A percentile compares a stretch with the other conserved stretches of the same genome.
Conservation (phyloP, 306 rosid genomes). For the Inga laurina region DNA sequence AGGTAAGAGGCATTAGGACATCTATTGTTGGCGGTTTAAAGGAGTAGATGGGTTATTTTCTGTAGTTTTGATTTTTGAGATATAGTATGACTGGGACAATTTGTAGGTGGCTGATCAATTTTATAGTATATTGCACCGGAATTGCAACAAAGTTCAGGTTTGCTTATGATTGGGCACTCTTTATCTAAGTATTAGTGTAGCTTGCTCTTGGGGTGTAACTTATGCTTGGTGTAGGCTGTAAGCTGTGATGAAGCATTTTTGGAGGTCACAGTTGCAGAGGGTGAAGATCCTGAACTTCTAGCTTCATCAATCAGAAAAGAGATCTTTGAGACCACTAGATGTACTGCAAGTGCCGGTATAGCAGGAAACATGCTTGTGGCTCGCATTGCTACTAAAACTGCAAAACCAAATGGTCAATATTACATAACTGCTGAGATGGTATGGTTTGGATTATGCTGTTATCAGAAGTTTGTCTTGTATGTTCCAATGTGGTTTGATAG, state of each 20-base stretch:
- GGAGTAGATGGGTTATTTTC: constrained; percentile 24
- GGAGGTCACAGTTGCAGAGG: constrained; percentile 62
- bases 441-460: constrained; percentile 29
- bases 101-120: constrained; percentile 93
- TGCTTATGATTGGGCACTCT: constrained; percentile 33
- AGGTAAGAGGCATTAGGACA: constrained; percentile 49
- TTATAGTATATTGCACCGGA: constrained; percentile 78
- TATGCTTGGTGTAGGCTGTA: constrained; percentile 68
- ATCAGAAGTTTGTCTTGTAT: constrained; percentile 14
- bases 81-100: constrained; percentile 34
- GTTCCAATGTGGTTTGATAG: constrained; percentile 15
- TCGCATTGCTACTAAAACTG: constrained; percentile 92
- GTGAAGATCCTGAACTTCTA: constrained; percentile 64
- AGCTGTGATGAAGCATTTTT: constrained; percentile 98
- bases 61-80: constrained; percentile 10
- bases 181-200: constrained; percentile 19
- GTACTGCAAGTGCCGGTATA: constrained; percentile 91
- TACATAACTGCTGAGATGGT: constrained; percentile 74
- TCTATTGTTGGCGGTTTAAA: constrained; percentile 11
- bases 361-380: constrained; percentile 90
- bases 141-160: constrained; percentile 89
- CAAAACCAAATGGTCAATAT: constrained; percentile 96
- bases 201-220: constrained; percentile 16
- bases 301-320: constrained; percentile 77
- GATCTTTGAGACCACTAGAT: constrained; percentile 75